Evolutionary conservation across 192 early-diverging fungal species (phyloP).

Genomic region (Cladochytrium replicatum): DNA sequence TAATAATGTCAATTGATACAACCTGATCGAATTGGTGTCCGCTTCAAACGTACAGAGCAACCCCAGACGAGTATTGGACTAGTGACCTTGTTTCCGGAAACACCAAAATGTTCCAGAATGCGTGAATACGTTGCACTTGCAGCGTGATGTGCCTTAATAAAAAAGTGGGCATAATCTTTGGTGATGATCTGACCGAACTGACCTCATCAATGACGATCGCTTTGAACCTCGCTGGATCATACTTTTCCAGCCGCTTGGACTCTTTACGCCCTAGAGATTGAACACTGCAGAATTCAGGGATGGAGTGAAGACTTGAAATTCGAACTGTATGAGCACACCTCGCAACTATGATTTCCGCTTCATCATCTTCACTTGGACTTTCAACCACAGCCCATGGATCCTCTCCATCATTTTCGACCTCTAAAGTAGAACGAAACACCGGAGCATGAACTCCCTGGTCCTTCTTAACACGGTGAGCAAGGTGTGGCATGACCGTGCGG

Average conservation of each 20-base stretch:
- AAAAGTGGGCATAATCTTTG: neutral
- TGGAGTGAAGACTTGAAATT: too few species aligned
- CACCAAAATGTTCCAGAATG: slow-evolving; percentile 63
- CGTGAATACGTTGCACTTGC: slow-evolving; percentile 62
- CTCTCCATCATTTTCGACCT: neutral
- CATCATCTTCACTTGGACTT: slow-evolving; percentile 36
- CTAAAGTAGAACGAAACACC: neutral
- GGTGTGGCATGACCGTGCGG: slow-evolving; percentile 39
- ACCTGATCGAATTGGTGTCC: neutral
- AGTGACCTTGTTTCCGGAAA: slow-evolving; percentile 11
- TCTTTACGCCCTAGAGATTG: slow-evolving; percentile 51
- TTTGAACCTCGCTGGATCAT: slow-evolving; percentile 73
- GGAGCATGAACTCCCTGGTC: slow-evolving; percentile 41
- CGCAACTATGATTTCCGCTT: slow-evolving; percentile 64
- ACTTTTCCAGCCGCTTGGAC: slow-evolving; percentile 44
- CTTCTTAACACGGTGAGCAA: slow-evolving; percentile 53
- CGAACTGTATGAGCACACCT: slow-evolving; percentile 1
- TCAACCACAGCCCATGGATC: slow-evolving; percentile 32
- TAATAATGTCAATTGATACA: neutral
- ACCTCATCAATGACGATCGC: slow-evolving; percentile 77
- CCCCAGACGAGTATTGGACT: slow-evolving; percentile 63
- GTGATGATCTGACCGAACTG: neutral
- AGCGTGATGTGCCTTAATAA: slow-evolving; percentile 74
- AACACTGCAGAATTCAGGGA: slow-evolving; percentile 40
- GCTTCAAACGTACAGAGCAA: slow-evolving; percentile 44